These are phyloP conservation scores for Ettlia oleoabundans DNA, from an alignment of 139 green algal genomes.

Conservation along the genomic window DNA sequence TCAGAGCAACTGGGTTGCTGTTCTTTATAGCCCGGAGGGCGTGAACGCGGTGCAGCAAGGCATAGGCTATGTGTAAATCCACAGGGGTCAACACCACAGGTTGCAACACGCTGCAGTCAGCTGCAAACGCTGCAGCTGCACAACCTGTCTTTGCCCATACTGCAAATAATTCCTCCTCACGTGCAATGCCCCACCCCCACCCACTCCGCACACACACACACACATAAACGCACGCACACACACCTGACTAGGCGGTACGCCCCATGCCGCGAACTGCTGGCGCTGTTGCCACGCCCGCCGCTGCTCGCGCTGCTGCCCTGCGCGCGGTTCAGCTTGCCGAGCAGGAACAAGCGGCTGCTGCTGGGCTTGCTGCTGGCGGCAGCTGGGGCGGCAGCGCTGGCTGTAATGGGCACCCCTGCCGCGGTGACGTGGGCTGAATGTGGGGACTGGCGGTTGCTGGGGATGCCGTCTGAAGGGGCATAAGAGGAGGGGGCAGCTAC, in stretches of 20 bases:
- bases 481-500: constrained; percentile 13
- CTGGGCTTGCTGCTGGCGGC: not conserved
- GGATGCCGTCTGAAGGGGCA: constrained; percentile 3
- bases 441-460: constrained; percentile 30
- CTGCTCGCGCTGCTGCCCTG: not conserved
- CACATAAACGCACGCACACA: not conserved
- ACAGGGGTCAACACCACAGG: too few species aligned
- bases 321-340: constrained; percentile 3
- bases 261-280: constrained; percentile 1
- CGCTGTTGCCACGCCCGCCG: not conserved
- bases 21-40: too few species aligned
- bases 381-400: not conserved
- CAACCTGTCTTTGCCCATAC: too few species aligned
- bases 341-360: not conserved
- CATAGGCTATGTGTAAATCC: too few species aligned
- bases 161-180: too few species aligned
- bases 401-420: not conserved
- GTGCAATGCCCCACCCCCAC: too few species aligned
- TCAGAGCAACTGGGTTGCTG: too few species aligned
- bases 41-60: too few species aligned
- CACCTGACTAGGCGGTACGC: constrained; percentile 12
- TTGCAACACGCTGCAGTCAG: too few species aligned
- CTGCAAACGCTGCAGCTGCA: too few species aligned
- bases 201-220: too few species aligned
- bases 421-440: too few species aligned